Base-by-base conservation (phyloP, 169 alveolate species). In the Cryptosporidium ubiquitum region DNA sequence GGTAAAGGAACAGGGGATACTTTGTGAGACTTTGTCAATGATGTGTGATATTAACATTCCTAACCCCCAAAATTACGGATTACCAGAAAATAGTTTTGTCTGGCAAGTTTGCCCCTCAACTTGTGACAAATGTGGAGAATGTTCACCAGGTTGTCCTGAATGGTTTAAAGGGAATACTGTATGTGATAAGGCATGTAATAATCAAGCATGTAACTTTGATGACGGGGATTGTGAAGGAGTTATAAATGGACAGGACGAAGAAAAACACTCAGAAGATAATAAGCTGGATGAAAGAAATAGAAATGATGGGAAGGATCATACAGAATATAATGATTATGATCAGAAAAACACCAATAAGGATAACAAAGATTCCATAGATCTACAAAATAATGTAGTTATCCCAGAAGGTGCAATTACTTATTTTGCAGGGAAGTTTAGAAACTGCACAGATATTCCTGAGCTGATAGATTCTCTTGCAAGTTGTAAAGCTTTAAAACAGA, bases 131-230 rank as follows among this genome's bases (percentile, higher is more conserved):
- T 92, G 95, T 89, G 49, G 37, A 47, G 93, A 92, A 79, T 92
- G 95, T 51, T 86, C 95, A n/a, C 86, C 86, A 0, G 95, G 93
- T 14, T 92, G 95, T 55, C 93, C 92, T 26, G 71, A 91, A 23
- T 84, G 95, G 69, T 92, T 91, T 66, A 74, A 70, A 20, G 95
- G 94, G 6, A 91, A 92, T 71, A 70, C 93, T 6, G 93, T 86
- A 69, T 92, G 95, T 74, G 93, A 91, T 39, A 84, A 85, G 31
- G 92, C 93, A 26, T 92, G 95, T 69, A 91, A 92, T 84, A 84
- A 84, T 57, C 79, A 55, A 64, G 94, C 91, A 14, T 92, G 95
- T 55, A 86, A 71, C n/a, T 84, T 52, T 69, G 95, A 92, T 73
- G 57, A 74, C 39, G 95, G 95, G 1, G 95, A 92, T 71, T 92